Base-by-base conservation (phyloP, 352 stramenopile species). In the Phytophthora tentaculata region DNA sequence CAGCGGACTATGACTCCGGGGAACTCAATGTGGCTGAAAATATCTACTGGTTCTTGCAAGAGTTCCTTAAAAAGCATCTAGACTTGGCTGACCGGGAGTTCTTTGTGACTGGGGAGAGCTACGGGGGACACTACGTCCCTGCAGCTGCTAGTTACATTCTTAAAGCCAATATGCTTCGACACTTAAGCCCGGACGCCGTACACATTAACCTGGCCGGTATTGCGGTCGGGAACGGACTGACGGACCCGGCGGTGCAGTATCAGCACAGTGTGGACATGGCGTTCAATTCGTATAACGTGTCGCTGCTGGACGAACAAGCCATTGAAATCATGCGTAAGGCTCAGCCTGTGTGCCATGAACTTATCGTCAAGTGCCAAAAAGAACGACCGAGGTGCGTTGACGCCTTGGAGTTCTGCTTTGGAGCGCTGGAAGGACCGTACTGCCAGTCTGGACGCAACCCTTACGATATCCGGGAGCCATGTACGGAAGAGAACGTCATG, bases 161-260 rank as follows among this genome's bases (percentile, higher is more conserved):
- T 13, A 71, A 76, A 32, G 74, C 68, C 24, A 86, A 86, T 41
- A 68, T 77, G 43, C 59, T 75, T 3, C 66, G 70, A 13, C 64
- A 73, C 22, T 52, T 65, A 44, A 64, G 67, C 45, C 54, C 51
- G 16, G 57, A 66, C 23, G 41, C 74, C 3, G 19, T 71, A 16
- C 65, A 72, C 23, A 77, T 86, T 50, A 79, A 85, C 29, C 61
- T 95, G 28, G 60, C 76, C 16, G 85, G 85, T 17, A 79, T 95
- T 53, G 79, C 82, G 3, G 80, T 95, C 41, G 88, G 88, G 47
- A 95, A 95, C 56, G 88, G 86, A 9, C 61, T 90, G 39, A 92
- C 84, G 1, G 73, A 94, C 60, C 78, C 86, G 17, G 66, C 80
- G 2, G 70, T 87, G 48, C 86, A 94, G 71, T 90, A 89, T 60